Conservation (phyloP, 306 rosid genomes). For the Prunus padus region DNA sequence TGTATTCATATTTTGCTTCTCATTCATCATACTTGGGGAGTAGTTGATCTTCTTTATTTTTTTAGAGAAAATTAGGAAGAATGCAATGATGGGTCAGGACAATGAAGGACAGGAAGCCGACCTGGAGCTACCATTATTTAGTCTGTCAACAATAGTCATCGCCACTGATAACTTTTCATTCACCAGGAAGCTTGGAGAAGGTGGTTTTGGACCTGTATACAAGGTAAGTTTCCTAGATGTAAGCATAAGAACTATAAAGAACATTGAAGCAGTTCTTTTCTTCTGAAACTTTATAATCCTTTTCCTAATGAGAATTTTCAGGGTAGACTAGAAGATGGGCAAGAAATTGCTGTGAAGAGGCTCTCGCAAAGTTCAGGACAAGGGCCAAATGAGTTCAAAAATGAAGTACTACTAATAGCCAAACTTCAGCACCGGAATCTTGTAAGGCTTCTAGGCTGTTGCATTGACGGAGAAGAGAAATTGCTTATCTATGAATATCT, state of each 20-base stretch:
- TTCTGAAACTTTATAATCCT: background rate
- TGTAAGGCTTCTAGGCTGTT: slow-evolving; percentile 48
- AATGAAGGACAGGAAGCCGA: slow-evolving; percentile 16
- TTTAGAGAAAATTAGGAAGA: background rate
- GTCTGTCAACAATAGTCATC: slow-evolving; percentile 26
- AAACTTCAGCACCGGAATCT: slow-evolving; percentile 55
- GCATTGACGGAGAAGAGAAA: slow-evolving; percentile 41
- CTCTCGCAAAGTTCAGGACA: slow-evolving; percentile 42
- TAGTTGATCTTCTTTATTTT: background rate
- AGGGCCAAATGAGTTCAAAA: slow-evolving; percentile 44
- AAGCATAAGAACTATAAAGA: background rate
- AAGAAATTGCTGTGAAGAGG: slow-evolving; percentile 53
- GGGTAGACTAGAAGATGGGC: slow-evolving; percentile 42
- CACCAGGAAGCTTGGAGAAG: slow-evolving; percentile 39
- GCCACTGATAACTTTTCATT: slow-evolving; percentile 42
- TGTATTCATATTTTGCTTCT: background rate
- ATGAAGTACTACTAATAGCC: slow-evolving; percentile 42
- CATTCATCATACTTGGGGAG: background rate
- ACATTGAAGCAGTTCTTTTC: background rate
- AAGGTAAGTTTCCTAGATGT: slow-evolving; percentile 18
- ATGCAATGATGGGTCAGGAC: background rate
- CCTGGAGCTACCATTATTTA: slow-evolving; percentile 38
- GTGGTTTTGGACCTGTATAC: slow-evolving; percentile 50
- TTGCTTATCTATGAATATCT: slow-evolving; percentile 39
- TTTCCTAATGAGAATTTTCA: background rate